Percentiles rank a stretch among this genome's conserved stretches.
These are phyloP conservation scores for Saccharomyces hybrid DNA, from an alignment of 1,139 yeast species.

Conservation along the genomic window DNA sequence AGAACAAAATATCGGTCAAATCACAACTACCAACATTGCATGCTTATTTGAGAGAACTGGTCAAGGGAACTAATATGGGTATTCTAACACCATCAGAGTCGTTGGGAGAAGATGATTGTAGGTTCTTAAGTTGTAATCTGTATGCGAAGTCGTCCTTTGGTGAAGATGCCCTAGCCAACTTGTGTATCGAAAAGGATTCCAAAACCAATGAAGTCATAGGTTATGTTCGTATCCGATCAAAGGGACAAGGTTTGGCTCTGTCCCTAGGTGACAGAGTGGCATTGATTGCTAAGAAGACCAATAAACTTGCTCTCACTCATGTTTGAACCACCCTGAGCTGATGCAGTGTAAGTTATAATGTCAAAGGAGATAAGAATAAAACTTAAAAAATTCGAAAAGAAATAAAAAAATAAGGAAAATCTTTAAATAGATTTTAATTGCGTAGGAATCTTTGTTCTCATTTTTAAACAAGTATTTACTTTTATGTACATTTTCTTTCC, in stretches of 20 bases:
- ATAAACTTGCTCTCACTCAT: slow-evolving; percentile 34
- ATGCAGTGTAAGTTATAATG: background rate
- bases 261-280: slow-evolving; percentile 94
- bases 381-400: background rate
- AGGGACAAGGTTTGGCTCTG: slow-evolving; percentile 95
- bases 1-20: slow-evolving; percentile 88
- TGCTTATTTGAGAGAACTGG: slow-evolving; percentile 69
- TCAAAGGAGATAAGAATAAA: background rate
- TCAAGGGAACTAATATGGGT: slow-evolving; percentile 86
- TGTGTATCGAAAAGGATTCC: slow-evolving; percentile 79
- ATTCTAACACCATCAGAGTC: slow-evolving; percentile 85
- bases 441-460: background rate
- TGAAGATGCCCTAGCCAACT: slow-evolving; percentile 93
- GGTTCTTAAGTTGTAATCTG: slow-evolving; percentile 87
- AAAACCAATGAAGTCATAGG: slow-evolving; percentile 74
- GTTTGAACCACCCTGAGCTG: slow-evolving; percentile 24
- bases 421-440: background rate
- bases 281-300: slow-evolving; percentile 54
- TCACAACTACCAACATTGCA: slow-evolving; percentile 59
- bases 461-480: slow-evolving; percentile 3
- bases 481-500: slow-evolving; percentile 2
- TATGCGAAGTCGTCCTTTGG: slow-evolving; percentile 94
- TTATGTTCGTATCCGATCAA: slow-evolving; percentile 92
- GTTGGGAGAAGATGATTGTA: slow-evolving; percentile 74
- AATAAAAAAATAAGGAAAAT: background rate